phyloP scores from a whole-genome alignment of 2,329 filamentous ascomycete genomes.

The Hymenoscyphus albidus region DNA sequence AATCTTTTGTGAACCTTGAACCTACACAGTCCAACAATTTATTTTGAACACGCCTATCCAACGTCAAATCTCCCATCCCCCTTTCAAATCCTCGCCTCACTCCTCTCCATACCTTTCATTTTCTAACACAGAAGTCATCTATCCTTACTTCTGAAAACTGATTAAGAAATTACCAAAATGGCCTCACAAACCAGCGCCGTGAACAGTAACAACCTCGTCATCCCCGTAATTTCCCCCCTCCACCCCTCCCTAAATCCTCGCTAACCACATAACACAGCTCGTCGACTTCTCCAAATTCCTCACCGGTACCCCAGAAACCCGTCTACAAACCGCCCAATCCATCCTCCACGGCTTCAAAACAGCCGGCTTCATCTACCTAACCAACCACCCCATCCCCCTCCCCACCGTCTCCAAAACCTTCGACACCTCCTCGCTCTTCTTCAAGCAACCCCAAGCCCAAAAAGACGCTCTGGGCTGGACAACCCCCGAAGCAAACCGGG shows the following conservation, averaged over 20 bases:
- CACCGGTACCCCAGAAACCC: slow-evolving; percentile 55
- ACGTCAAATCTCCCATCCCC: neutral
- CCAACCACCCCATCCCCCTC: slow-evolving; percentile 68
- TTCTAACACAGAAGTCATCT: neutral
- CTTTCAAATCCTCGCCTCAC: neutral
- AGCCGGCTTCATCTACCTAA: slow-evolving; percentile 86
- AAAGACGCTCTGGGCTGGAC: slow-evolving; percentile 70
- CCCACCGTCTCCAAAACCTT: slow-evolving; percentile 61
- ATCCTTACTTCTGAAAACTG: too few relatives aligned
- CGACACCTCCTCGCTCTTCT: slow-evolving; percentile 65
- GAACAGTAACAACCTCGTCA: slow-evolving; percentile 49
- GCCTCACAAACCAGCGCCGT: slow-evolving; percentile 36
- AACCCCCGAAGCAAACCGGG: slow-evolving; percentile 67
- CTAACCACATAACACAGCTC: slow-evolving; percentile 46
- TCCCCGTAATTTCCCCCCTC: slow-evolving; percentile 45
- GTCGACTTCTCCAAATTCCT: slow-evolving; percentile 77
- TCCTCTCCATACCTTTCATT: neutral
- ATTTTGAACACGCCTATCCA: neutral
- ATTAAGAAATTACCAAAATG: slow-evolving; percentile 17
- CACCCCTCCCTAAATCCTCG: neutral
- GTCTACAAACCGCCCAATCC: slow-evolving; percentile 61
- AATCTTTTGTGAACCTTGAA: neutral
- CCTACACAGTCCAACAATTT: neutral
- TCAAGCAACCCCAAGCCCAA: slow-evolving; percentile 51
- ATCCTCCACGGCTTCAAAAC: slow-evolving; percentile 78